phyloP scores from a whole-genome alignment of 179 eudicot genomes.

The Camellia oleifera region DNA sequence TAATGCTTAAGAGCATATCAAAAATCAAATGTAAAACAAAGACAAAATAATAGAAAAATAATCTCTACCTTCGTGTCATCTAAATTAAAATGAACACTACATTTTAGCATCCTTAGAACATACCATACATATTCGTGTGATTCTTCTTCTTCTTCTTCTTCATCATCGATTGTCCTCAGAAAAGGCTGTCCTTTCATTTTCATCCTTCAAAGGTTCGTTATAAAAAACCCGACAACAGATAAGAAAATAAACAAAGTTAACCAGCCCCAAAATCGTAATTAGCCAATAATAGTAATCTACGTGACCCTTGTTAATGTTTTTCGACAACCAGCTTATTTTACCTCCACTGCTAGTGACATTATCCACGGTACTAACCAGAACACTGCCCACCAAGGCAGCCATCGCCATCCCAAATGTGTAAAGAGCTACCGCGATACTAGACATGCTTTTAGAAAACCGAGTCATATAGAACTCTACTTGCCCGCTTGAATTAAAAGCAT shows the following conservation, averaged over 20 bases:
- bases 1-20: no score
- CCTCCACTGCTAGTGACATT: slow-evolving; percentile 32
- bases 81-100: no score
- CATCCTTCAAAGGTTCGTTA: slow-evolving; percentile 25
- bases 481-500: slow-evolving; percentile 50
- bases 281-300: slow-evolving; percentile 57
- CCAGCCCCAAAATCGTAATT: slow-evolving; percentile 35
- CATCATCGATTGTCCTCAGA: no score
- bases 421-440: slow-evolving; percentile 49
- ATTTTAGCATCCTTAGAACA: no score
- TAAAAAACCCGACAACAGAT: slow-evolving; percentile 35
- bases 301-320: slow-evolving; percentile 49
- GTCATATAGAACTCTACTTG: slow-evolving; percentile 58
- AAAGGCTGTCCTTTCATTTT: background rate
- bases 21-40: no score
- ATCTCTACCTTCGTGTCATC: no score
- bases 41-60: no score
- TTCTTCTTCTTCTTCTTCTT: no score
- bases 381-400: slow-evolving; percentile 40
- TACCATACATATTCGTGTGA: no score
- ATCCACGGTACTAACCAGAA: slow-evolving; percentile 37
- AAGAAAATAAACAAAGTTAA: slow-evolving; percentile 45
- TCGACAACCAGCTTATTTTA: slow-evolving; percentile 49
- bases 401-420: slow-evolving; percentile 47
- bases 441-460: slow-evolving; percentile 63